Conservation (phyloP, 2,329 filamentous ascomycete genomes). For the Fusarium penzigii region DNA sequence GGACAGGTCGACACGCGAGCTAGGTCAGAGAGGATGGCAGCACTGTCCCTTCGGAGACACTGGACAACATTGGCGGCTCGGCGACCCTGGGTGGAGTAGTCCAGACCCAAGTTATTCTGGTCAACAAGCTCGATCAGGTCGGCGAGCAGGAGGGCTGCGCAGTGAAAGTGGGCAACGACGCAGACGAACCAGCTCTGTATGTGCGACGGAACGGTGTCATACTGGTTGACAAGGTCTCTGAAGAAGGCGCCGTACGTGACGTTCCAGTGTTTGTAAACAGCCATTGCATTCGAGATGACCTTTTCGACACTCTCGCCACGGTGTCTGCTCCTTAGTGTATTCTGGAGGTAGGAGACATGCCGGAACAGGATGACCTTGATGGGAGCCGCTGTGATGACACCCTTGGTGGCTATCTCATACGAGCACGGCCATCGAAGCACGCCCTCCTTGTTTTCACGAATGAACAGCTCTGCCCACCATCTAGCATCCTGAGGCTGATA, state of each 20-base stretch:
- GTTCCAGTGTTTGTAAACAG: slow-evolving; percentile 57
- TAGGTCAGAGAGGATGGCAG: slow-evolving; percentile 37
- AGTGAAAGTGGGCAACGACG: slow-evolving; percentile 58
- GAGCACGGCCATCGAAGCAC: slow-evolving; percentile 52
- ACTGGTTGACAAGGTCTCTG: slow-evolving; percentile 48
- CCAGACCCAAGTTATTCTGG: slow-evolving; percentile 29
- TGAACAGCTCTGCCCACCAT: slow-evolving; percentile 24
- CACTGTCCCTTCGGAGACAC: slow-evolving; percentile 37
- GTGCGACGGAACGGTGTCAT: slow-evolving; percentile 48
- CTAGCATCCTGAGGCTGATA: background rate
- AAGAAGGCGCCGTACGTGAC: slow-evolving; percentile 52
- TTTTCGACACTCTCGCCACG: slow-evolving; percentile 44
- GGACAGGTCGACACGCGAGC: slow-evolving; percentile 45
- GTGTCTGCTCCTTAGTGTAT: slow-evolving; percentile 43
- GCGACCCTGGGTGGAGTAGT: slow-evolving; percentile 23
- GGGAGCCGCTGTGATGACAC: slow-evolving; percentile 53
- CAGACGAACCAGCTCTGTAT: slow-evolving; percentile 62
- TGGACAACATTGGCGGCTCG: too few species aligned
- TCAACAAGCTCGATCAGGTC: slow-evolving; percentile 55
- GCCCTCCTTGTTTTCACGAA: slow-evolving; percentile 25
- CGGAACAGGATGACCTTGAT: slow-evolving; percentile 61
- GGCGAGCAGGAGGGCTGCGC: slow-evolving; percentile 54
- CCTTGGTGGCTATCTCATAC: slow-evolving; percentile 48
- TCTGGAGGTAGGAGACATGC: slow-evolving; percentile 52
- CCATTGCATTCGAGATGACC: slow-evolving; percentile 47